These are phyloP conservation scores for Marvania coccoides DNA, from an alignment of 139 green algal genomes.

Conservation along the genomic window DNA sequence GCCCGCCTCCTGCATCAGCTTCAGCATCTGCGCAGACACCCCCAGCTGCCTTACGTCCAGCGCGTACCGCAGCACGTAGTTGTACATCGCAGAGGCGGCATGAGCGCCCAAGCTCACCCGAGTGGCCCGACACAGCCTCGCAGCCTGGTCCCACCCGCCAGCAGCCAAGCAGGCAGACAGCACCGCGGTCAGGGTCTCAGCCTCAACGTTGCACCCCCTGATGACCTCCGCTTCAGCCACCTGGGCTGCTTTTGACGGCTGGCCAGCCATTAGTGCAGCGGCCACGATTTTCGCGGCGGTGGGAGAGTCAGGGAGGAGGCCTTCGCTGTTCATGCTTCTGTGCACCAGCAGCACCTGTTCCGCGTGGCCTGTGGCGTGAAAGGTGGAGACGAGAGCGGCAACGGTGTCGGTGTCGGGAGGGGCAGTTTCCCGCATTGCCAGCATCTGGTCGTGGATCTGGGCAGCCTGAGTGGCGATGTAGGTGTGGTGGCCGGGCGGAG, in stretches of 20 bases:
- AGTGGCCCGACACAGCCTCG: conserved; percentile 12
- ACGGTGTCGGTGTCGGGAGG: conserved; percentile 7
- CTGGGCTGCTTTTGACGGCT: conserved; percentile 3
- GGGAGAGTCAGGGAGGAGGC: conserved; percentile 7
- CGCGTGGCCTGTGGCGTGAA: background rate
- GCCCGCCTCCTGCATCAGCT: conserved; percentile 2
- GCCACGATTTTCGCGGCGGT: conserved; percentile 2
- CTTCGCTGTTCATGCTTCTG: conserved; percentile 7
- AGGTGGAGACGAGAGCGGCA: conserved; percentile 1
- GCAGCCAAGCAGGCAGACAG: background rate
- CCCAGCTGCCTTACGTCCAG: background rate
- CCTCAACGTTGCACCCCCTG: background rate
- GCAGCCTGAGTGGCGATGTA: conserved; percentile 7
- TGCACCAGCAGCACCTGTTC: conserved; percentile 18
- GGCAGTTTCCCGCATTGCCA: background rate
- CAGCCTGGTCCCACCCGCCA: conserved; percentile 5
- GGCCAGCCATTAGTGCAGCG: background rate
- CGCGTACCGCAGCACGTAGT: conserved; percentile 4
- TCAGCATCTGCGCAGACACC: background rate
- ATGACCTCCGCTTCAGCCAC: conserved; percentile 12
- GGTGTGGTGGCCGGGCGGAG: background rate
- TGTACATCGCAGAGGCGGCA: conserved; percentile 2
- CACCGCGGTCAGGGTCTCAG: background rate
- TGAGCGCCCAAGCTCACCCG: background rate
- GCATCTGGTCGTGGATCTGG: conserved; percentile 25